Conservation (phyloP, 805 yeast genomes). For the Metschnikowia aberdeeniae region DNA sequence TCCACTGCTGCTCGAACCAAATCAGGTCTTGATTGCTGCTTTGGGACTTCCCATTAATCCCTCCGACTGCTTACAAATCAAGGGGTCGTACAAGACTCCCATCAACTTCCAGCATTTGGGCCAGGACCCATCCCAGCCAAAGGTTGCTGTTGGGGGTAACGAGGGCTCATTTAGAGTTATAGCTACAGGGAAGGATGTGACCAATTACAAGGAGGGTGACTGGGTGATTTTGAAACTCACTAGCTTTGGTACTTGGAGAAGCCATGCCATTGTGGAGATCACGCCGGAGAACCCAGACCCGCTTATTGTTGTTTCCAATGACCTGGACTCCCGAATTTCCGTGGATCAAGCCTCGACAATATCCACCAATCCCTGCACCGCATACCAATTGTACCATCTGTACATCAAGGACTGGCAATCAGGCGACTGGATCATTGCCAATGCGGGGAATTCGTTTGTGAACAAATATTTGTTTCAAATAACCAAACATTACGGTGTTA, state of each 20-base stretch:
- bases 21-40: conserved; percentile 57
- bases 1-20: conserved; percentile 15
- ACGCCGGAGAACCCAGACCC: conserved; percentile 12
- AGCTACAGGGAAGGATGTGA: conserved; percentile 57
- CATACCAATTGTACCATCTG: conserved; percentile 19
- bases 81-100: conserved; percentile 79
- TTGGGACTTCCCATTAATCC: conserved; percentile 88
- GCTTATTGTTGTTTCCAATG: conserved; percentile 12
- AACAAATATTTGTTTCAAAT: conserved; percentile 28
- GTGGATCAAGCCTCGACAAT: conserved; percentile 21
- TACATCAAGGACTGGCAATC: conserved; percentile 20
- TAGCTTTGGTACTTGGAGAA: conserved; percentile 24
- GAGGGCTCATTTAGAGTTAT: conserved; percentile 89
- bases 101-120: conserved; percentile 44
- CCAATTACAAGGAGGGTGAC: conserved; percentile 42
- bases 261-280: conserved; percentile 18
- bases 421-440: conserved; percentile 32
- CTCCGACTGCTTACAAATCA: conserved; percentile 80
- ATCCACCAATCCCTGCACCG: conserved; percentile 21
- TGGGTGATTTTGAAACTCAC: conserved; percentile 18
- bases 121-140: conserved; percentile 37
- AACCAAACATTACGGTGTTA: conserved; percentile 23
- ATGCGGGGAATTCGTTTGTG: conserved; percentile 35
- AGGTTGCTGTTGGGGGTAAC: conserved; percentile 74
- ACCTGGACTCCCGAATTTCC: conserved; percentile 2